Conservation (phyloP, 1,284 basidiomycete genomes). For the Serendipita sp. region DNA sequence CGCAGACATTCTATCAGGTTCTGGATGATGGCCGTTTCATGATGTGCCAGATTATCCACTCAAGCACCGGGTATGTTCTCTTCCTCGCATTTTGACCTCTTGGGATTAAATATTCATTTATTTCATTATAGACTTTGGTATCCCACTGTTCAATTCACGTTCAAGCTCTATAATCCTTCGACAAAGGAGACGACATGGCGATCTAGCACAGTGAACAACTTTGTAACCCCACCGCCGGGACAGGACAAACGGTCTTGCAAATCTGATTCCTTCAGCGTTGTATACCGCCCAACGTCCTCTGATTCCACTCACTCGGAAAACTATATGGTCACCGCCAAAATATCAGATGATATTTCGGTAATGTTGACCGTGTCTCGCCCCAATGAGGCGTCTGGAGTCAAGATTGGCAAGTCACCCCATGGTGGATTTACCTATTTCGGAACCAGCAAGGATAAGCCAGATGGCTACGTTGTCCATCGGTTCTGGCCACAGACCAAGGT, state of each 20-base stretch:
- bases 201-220: constrained; percentile 78
- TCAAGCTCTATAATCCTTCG: constrained; percentile 76
- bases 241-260: constrained; percentile 82
- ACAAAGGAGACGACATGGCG: constrained; percentile 76
- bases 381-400: constrained; percentile 69
- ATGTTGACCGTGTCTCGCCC: constrained; percentile 62
- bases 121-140: constrained; percentile 60
- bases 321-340: constrained; percentile 71
- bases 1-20: constrained; percentile 79
- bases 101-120: constrained; percentile 5
- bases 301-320: constrained; percentile 44
- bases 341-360: constrained; percentile 70
- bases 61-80: constrained; percentile 70
- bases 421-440: constrained; percentile 93
- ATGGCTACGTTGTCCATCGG: constrained; percentile 82
- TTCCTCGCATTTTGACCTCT: constrained; percentile 2
- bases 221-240: constrained; percentile 56
- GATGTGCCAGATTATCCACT: constrained; percentile 92
- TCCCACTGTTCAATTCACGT: constrained; percentile 90
- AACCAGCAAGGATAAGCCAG: constrained; percentile 50
- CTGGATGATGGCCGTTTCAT: constrained; percentile 71
- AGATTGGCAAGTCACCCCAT: constrained; percentile 74
- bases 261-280: constrained; percentile 79
- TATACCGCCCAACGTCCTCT: constrained; percentile 48
- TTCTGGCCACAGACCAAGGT: constrained; percentile 73